phyloP scores from a whole-genome alignment of 345 rosid genomes.

The Hibiscus tridactylites region DNA sequence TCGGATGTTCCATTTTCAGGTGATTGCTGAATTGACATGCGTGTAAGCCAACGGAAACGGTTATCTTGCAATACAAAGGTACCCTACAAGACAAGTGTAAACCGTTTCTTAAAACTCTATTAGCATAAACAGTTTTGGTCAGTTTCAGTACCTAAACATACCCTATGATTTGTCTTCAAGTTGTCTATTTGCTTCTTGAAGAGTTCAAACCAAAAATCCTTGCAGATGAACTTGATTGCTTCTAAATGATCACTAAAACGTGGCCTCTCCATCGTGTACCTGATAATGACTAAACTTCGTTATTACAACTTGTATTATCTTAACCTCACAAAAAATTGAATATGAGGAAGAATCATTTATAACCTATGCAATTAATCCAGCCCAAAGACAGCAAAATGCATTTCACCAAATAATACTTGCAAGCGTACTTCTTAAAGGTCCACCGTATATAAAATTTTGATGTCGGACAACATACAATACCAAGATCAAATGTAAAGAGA shows the following conservation, averaged over 20 bases:
- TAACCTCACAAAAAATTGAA: neutral
- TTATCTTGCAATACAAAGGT: slow-evolving; percentile 98
- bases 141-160: slow-evolving; percentile 14
- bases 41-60: slow-evolving; percentile 78
- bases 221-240: slow-evolving; percentile 97
- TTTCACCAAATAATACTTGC: too few relatives aligned
- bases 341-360: neutral
- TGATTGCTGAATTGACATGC: slow-evolving; percentile 55
- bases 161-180: slow-evolving; percentile 92
- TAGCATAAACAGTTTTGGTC: neutral
- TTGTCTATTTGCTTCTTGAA: slow-evolving; percentile 99
- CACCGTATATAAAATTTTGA: too few relatives aligned
- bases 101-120: neutral
- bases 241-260: slow-evolving; percentile 85
- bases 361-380: neutral
- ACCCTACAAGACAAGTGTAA: slow-evolving; percentile 47
- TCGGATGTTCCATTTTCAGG: slow-evolving; percentile 34
- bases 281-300: slow-evolving; percentile 13
- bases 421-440: too few relatives aligned
- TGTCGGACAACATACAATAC: too few relatives aligned
- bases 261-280: slow-evolving; percentile 93
- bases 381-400: too few relatives aligned
- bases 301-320: neutral
- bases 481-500: too few relatives aligned
- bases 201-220: slow-evolving; percentile 94